These are phyloP conservation scores for Fusarium irregulare DNA, from an alignment of 2,329 filamentous ascomycete species.

Conservation along the genomic window DNA sequence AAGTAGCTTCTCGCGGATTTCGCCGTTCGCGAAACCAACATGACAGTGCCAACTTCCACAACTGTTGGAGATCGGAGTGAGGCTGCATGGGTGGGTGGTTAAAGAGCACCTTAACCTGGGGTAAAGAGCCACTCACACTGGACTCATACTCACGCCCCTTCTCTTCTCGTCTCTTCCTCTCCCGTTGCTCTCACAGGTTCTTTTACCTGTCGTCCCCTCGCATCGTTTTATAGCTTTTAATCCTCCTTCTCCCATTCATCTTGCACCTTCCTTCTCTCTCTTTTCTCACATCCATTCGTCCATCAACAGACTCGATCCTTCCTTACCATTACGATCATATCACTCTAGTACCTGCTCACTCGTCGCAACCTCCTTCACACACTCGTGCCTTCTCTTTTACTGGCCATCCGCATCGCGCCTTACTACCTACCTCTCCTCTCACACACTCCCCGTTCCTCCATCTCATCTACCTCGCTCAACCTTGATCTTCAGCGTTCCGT, in stretches of 20 bases:
- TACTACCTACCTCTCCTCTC: constrained; percentile 1
- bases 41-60: constrained; percentile 41
- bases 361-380: constrained; percentile 14
- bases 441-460: constrained; percentile 5
- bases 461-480: neutral
- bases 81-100: constrained; percentile 32
- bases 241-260: constrained; percentile 45
- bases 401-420: constrained; percentile 19
- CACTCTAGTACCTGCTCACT: constrained; percentile 8
- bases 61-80: constrained; percentile 33
- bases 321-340: constrained; percentile 8
- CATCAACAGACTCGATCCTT: constrained; percentile 10
- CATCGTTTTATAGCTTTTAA: constrained; percentile 35
- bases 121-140: constrained; percentile 46
- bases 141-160: constrained; percentile 36
- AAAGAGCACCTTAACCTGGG: constrained; percentile 35
- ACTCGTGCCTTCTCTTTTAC: constrained; percentile 22
- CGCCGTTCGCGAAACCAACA: constrained; percentile 29
- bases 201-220: constrained; percentile 45
- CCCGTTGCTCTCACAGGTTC: constrained; percentile 38
- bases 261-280: constrained; percentile 37
- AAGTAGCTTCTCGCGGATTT: constrained; percentile 39
- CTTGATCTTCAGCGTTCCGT: constrained; percentile 12
- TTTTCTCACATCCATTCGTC: neutral
- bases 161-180: constrained; percentile 40